Percentiles rank a stretch among this genome's conserved stretches.
Evolutionary conservation across 2,329 filamentous ascomycete species (phyloP).

Genomic region (Xenoacremonium recifei): DNA sequence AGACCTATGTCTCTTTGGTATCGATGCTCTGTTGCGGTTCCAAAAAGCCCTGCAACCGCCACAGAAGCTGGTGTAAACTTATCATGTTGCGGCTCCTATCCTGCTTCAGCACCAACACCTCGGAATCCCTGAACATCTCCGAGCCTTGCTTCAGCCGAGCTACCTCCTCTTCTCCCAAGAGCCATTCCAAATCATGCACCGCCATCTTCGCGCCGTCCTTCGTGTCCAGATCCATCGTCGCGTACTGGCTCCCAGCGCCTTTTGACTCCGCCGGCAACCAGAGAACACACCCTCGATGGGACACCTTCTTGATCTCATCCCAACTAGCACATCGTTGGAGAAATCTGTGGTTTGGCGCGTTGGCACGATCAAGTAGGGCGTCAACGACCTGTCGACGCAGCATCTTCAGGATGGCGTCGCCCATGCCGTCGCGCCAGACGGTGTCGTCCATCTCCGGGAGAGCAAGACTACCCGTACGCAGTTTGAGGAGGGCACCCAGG

Average conservation of each 20-base stretch:
- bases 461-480: conserved; percentile 29
- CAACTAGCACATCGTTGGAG: conserved; percentile 40
- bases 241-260: conserved; percentile 36
- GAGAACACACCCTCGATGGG: conserved; percentile 45
- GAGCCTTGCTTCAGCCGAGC: conserved; percentile 36
- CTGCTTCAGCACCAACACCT: conserved; percentile 41
- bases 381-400: conserved; percentile 48
- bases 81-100: conserved; percentile 38
- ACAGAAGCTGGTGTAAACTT: conserved; percentile 49
- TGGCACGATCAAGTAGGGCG: conserved; percentile 35
- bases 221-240: conserved; percentile 42
- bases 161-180: conserved; percentile 50
- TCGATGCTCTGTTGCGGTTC: too few relatives aligned
- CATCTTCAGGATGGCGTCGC: conserved; percentile 47
- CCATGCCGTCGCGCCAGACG: conserved; percentile 53
- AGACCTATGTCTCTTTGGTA: too few relatives aligned
- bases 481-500: conserved; percentile 12
- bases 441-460: conserved; percentile 6
- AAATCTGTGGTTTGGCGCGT: conserved; percentile 33
- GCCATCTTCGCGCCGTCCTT: conserved; percentile 38
- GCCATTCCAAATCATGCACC: conserved; percentile 50
- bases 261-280: conserved; percentile 33
- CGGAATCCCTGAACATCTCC: conserved; percentile 33
- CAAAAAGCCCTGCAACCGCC: conserved; percentile 57
- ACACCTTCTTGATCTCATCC: conserved; percentile 40